Conservation (phyloP, 75 land plant species). For the Sequoia sempervirens region DNA sequence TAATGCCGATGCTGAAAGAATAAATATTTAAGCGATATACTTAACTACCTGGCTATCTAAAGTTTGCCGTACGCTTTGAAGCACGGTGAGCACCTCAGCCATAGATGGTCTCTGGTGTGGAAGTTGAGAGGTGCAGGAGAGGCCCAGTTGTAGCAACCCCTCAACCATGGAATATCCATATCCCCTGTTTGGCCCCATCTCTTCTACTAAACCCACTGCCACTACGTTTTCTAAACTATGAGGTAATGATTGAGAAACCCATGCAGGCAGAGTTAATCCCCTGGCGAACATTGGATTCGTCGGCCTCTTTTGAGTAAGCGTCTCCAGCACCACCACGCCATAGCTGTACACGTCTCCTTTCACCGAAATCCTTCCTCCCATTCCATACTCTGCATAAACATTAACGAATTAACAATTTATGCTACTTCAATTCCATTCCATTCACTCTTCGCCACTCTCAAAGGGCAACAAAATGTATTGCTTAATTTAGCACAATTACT, state of each 20-base stretch:
- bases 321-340: constrained; percentile 20
- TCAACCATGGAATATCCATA: background rate
- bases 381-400: constrained; percentile 15
- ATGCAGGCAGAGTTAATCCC: background rate
- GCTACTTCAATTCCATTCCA: background rate
- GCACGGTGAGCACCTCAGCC: background rate
- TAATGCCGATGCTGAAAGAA: no score
- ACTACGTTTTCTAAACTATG: background rate
- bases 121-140: background rate
- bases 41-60: no score
- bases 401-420: background rate
- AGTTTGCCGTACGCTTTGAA: no score
- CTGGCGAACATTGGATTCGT: constrained; percentile 6
- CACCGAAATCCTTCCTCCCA: background rate
- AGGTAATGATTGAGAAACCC: background rate
- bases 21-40: no score
- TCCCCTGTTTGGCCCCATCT: background rate
- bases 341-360: constrained; percentile 28
- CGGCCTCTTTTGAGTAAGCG: constrained; percentile 9
- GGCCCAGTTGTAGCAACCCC: background rate
- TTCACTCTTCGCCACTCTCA: no score
- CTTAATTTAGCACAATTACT: background rate
- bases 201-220: background rate
- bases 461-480: background rate
- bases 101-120: background rate